Evolutionary conservation across 1,139 yeast species (phyloP), one percentile per base, ranked within the genome.

Genomic region (Kodamaea arcana): DNA sequence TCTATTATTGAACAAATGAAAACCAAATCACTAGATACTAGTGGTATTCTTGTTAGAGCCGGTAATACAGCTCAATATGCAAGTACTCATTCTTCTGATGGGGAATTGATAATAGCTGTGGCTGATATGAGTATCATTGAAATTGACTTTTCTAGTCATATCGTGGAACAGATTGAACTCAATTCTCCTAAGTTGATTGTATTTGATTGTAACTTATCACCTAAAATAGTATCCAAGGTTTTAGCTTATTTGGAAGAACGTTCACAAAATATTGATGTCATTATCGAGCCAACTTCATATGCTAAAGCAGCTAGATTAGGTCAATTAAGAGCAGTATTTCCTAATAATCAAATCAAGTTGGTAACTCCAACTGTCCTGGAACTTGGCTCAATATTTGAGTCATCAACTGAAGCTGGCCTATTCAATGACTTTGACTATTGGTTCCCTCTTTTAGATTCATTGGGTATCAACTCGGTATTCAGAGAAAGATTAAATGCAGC

Each of bases 41-140:
- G 67, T 2, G 79, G 78, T 0, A 60, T 80, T n/a, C 36, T 43
- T 17, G 44, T 50, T 7, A 40, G 48, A 2, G 46, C 44, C 14
- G 44, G 45, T 6, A 21, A 35, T 3, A 82, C 94, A 0, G 87
- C 94, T 0, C 84, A 83, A 46, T 88, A 88, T 49, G 70, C 78
- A 5, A 79, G 94, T 1, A 69, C 80, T 39, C 92, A 85, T 49
- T 75, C 75, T 39, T 43, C 48, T 0, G 51, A 61, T 2, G 96
- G 96, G 1, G 80, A 74, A 3, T 62, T 87, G 32, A 52, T 83
- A 6, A 65, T 84, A 13, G 95, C 95, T 0, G 80, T 88, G 52
- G 92, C 95, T 3, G 95, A 85, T 51, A 87, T 88, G 96, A 65
- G 65, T 10, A 75, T 83, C 10, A 64, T 82, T 13, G 86, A 83